Conservation (phyloP, 2,329 filamentous ascomycete species). For the Exophiala phaeomuriformis region DNA sequence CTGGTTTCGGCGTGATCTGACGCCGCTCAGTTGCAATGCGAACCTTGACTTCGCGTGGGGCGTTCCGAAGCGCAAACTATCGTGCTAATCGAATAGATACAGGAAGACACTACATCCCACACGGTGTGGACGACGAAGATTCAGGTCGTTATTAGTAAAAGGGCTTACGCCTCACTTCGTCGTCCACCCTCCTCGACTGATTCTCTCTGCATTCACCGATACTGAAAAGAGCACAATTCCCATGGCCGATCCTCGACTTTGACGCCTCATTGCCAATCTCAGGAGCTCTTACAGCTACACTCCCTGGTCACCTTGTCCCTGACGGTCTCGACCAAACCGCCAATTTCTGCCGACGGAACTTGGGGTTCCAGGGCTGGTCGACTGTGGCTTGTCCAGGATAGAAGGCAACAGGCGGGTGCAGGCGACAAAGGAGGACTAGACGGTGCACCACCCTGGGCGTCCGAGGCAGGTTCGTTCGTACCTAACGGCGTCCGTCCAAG, state of each 20-base stretch:
- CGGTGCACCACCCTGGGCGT: slow-evolving; percentile 10
- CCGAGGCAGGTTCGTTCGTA: slow-evolving; percentile 8
- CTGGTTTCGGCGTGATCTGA: slow-evolving; percentile 13
- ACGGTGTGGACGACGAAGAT: slow-evolving; percentile 3
- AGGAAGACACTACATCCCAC: not conserved
- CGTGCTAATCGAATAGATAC: slow-evolving; percentile 3
- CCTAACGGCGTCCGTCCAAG: slow-evolving; percentile 3
- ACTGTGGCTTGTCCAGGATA: slow-evolving; percentile 16
- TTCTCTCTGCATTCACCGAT: slow-evolving; percentile 1
- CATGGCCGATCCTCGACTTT: not conserved
- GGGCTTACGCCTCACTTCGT: slow-evolving; percentile 3
- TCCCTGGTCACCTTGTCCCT: slow-evolving; percentile 2
- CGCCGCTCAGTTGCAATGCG: slow-evolving; percentile 7
- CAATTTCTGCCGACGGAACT: slow-evolving; percentile 14
- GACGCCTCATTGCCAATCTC: not conserved
- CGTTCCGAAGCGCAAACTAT: slow-evolving; percentile 6
- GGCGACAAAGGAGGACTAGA: slow-evolving; percentile 14
- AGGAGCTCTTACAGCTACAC: slow-evolving; percentile 2
- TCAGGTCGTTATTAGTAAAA: slow-evolving; percentile 17
- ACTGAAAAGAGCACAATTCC: not conserved
- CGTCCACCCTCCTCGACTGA: slow-evolving; percentile 1
- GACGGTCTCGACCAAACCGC: slow-evolving; percentile 14
- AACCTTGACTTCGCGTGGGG: slow-evolving; percentile 12
- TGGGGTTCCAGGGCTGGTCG: not conserved
- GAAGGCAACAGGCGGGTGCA: slow-evolving; percentile 11